Evolutionary conservation across 2,329 filamentous ascomycete species (phyloP).

Genomic region (Rugonectria rugulosa): DNA sequence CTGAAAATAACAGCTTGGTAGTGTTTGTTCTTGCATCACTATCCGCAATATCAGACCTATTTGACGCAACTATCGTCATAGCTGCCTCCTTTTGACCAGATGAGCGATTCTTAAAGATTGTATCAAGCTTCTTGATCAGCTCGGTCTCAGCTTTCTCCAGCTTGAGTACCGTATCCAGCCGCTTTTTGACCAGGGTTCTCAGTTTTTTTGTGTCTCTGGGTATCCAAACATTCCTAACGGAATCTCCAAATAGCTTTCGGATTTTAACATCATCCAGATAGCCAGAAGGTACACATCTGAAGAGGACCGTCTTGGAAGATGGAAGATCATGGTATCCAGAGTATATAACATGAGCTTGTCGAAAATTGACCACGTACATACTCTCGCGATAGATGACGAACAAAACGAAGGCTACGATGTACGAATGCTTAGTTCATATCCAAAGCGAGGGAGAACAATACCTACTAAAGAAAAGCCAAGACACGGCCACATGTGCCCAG

Average conservation of each 20-base stretch:
- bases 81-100: not conserved
- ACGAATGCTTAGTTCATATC: no score
- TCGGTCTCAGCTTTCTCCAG: conserved; percentile 7
- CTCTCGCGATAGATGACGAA: conserved; percentile 1
- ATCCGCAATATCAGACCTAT: not conserved
- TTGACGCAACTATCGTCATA: not conserved
- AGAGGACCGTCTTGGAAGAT: not conserved
- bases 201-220: not conserved
- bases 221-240: not conserved
- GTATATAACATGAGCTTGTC: not conserved
- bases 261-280: not conserved
- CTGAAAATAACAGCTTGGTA: no score
- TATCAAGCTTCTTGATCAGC: not conserved
- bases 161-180: not conserved
- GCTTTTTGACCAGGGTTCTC: not conserved
- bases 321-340: not conserved
- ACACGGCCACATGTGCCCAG: not conserved
- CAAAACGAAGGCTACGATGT: not conserved
- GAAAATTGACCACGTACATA: not conserved
- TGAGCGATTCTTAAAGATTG: not conserved
- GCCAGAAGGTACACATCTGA: not conserved
- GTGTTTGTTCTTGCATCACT: no score
- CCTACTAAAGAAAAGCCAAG: not conserved
- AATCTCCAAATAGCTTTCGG: conserved; percentile 2
- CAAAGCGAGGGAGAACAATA: not conserved